Evolutionary conservation across 2,329 filamentous ascomycete species (phyloP).

Genomic region (Fusarium marasasianum): DNA sequence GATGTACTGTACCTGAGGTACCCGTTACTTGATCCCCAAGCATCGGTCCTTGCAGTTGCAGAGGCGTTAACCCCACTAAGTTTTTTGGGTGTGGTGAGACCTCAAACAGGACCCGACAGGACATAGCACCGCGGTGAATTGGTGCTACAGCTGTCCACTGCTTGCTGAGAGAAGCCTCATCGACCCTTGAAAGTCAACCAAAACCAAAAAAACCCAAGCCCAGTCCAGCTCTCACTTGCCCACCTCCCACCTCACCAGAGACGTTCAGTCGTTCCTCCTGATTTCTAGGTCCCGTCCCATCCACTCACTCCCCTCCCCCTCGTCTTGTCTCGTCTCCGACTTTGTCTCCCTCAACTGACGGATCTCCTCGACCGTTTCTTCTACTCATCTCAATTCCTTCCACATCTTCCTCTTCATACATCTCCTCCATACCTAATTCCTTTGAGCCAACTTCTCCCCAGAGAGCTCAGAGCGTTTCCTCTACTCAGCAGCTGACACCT

Average conservation of each 20-base stretch:
- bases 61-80: constrained; percentile 40
- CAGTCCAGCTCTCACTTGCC: constrained; percentile 42
- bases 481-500: constrained; percentile 37
- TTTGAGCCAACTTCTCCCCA: constrained; percentile 35
- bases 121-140: constrained; percentile 19
- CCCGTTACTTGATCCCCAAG: constrained; percentile 27
- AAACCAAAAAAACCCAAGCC: constrained; percentile 42
- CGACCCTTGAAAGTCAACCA: constrained; percentile 41
- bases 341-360: constrained; percentile 40
- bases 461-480: constrained; percentile 42
- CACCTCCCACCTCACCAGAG: constrained; percentile 39
- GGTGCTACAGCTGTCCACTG: constrained; percentile 16
- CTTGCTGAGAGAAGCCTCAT: constrained; percentile 39
- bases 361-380: constrained; percentile 38
- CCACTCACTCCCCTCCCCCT: constrained; percentile 24
- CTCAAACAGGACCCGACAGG: constrained; percentile 8
- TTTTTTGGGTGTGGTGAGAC: constrained; percentile 35
- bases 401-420: constrained; percentile 34
- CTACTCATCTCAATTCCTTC: constrained; percentile 31
- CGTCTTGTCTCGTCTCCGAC: constrained; percentile 13
- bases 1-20: constrained; percentile 34
- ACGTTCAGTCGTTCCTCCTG: constrained; percentile 39
- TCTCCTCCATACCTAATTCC: constrained; percentile 42
- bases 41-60: constrained; percentile 9
- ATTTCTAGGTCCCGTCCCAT: constrained; percentile 39